Conservation (phyloP, 176 grass and related monocot genomes). For the Secale cereale region DNA sequence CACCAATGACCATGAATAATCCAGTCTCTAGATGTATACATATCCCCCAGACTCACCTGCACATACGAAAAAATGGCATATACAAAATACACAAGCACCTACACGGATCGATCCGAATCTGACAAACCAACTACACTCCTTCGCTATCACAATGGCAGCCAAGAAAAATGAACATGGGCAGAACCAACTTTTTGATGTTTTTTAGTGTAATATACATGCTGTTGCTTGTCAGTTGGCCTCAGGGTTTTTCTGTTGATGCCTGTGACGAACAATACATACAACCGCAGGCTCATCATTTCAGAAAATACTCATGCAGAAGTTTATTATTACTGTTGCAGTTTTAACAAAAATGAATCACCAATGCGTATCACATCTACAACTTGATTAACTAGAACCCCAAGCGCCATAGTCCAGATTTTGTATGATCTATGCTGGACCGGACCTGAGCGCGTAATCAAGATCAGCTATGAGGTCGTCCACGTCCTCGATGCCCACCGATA, state of each 20-base stretch:
- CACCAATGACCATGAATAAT: too few species aligned
- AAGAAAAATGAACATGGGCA: too few species aligned
- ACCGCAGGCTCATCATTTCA: background rate
- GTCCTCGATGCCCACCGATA: slow-evolving; percentile 92
- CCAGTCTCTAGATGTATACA: too few species aligned
- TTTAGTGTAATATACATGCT: too few species aligned
- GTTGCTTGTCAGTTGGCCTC: too few species aligned
- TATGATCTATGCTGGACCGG: slow-evolving; percentile 40
- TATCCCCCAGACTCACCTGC: too few species aligned
- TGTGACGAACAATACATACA: background rate
- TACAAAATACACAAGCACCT: too few species aligned
- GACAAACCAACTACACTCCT: too few species aligned
- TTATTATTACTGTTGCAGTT: background rate
- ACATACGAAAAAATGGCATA: too few species aligned
- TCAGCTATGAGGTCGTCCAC: slow-evolving; percentile 82
- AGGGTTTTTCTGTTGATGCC: background rate
- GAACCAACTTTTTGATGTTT: too few species aligned
- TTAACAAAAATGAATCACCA: slow-evolving; percentile 17
- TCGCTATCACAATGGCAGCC: too few species aligned
- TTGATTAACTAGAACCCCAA: background rate
- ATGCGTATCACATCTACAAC: background rate
- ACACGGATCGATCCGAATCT: too few species aligned
- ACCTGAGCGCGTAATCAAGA: slow-evolving; percentile 64
- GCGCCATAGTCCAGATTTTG: background rate
- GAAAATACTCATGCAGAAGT: background rate